Evolutionary conservation across 331 rosid species (phyloP), one percentile per base, ranked within the genome.

Genomic region (Phaseolus coccineus): DNA sequence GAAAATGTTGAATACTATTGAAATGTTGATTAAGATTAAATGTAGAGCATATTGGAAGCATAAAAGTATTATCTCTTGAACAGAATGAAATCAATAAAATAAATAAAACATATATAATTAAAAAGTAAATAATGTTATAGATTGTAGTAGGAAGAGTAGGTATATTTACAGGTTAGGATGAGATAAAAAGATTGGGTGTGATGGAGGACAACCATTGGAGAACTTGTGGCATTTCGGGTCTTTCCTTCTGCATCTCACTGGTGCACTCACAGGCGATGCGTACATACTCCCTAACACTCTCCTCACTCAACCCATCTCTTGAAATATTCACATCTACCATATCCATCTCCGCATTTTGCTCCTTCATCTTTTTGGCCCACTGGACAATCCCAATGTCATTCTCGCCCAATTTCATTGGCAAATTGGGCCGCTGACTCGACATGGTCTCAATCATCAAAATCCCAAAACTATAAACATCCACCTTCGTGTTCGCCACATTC

Each of bases 401-500:
- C 0, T 62, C 57, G 0, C 74, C 89, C 52, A 82, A 63, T 3
- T 5, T 59, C 31, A 66, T 30, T 0, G 91, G 87, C 83, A 90
- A 85, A 85, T 95, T 87, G 47, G 99, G 93, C 85, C 96, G 46
- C 2, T 33, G 84, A 3, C 97, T 94, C 0, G 91, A 89, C 0
- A 83, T 90, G 0, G 85, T 83, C 70, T 95, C 99, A 0, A 95
- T 31, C 97, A 95, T 91, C 71, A 95, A 75, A 12, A 93, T 56
- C 6, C 99, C 99, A 8, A 95, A 95, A 83, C 99, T 93, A 8
- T 86, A 95, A 68, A 95, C 98, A n/a, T 95, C 99, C 4, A 89
- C 98, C 68, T 85, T 89, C 71, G 72, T 71, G 1, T 93, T 91
- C 0, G 96, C 92, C 48, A 57, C 87, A 15, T 85, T 89, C 24